A percentile compares a stretch with the other conserved stretches of the same genome.
These are phyloP conservation scores for Lenzites betulinus DNA, from an alignment of 768 basidiomycete genomes.

Conservation along the genomic window DNA sequence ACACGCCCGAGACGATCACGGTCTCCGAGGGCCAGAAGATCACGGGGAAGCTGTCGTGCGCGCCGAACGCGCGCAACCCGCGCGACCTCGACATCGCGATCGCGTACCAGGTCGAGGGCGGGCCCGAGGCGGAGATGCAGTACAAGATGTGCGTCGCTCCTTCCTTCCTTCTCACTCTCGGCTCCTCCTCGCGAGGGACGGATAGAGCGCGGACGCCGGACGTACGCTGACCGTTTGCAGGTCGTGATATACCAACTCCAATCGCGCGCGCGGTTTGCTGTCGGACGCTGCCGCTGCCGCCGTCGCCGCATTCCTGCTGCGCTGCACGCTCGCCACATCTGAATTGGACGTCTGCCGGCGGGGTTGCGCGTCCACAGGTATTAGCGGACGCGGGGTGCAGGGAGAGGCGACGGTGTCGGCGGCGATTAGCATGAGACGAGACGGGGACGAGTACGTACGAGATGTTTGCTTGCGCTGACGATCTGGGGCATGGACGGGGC, in stretches of 20 bases:
- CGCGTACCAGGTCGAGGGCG: conserved; percentile 50
- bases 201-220: too few species aligned
- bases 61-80: conserved; percentile 90
- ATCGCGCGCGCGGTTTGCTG: background rate
- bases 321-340: background rate
- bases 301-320: background rate
- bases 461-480: background rate
- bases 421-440: too few species aligned
- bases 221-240: conserved; percentile 70
- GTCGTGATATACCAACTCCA: conserved; percentile 52
- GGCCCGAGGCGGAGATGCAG: conserved; percentile 43
- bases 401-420: too few species aligned
- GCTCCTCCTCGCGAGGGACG: too few species aligned
- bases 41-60: conserved; percentile 70
- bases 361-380: conserved; percentile 4
- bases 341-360: conserved; percentile 7
- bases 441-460: background rate
- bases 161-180: conserved; percentile 30
- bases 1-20: conserved; percentile 79
- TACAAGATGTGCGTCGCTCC: conserved; percentile 84
- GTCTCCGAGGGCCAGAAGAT: conserved; percentile 73
- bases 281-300: background rate
- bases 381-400: background rate
- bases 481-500: too few species aligned
- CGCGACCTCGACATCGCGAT: conserved; percentile 93